phyloP scores from a whole-genome alignment of 2,329 filamentous ascomycete species.

The Aureobasidium sp. region DNA sequence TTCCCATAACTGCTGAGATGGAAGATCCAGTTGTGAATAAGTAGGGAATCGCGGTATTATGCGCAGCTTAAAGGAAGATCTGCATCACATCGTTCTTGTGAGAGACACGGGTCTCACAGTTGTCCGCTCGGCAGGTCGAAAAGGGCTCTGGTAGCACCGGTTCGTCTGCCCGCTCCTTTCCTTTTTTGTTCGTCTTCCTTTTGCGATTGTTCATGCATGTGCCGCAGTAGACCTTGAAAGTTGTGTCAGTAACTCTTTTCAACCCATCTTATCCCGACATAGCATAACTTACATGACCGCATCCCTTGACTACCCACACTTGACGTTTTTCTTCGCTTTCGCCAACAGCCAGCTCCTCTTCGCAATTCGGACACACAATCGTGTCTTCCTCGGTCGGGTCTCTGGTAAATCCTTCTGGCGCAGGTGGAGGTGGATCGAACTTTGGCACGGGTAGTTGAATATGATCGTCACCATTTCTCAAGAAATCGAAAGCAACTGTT shows the following conservation, averaged over 20 bases:
- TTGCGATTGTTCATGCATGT: conserved; percentile 50
- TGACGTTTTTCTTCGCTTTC: conserved; percentile 76
- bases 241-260: conserved; percentile 17
- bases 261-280: background rate
- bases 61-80: conserved; percentile 38
- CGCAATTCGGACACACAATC: conserved; percentile 88
- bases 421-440: conserved; percentile 71
- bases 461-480: conserved; percentile 36
- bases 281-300: conserved; percentile 80
- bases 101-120: conserved; percentile 42
- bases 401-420: conserved; percentile 83
- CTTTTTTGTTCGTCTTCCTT: conserved; percentile 28
- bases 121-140: conserved; percentile 51
- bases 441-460: conserved; percentile 40
- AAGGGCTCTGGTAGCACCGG: conserved; percentile 40
- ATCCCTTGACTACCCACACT: conserved; percentile 92
- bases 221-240: conserved; percentile 57
- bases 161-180: conserved; percentile 41
- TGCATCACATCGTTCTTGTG: conserved; percentile 43
- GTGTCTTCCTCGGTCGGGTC: conserved; percentile 76
- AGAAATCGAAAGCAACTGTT: conserved; percentile 44
- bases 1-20: background rate
- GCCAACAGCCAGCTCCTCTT: conserved; percentile 83
- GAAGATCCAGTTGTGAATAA: too few species aligned
- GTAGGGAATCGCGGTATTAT: too few species aligned